A percentile compares a stretch with the other conserved stretches of the same genome.
Evolutionary conservation across 768 basidiomycete species (phyloP).

Genomic region (Wakefieldia striispora): DNA sequence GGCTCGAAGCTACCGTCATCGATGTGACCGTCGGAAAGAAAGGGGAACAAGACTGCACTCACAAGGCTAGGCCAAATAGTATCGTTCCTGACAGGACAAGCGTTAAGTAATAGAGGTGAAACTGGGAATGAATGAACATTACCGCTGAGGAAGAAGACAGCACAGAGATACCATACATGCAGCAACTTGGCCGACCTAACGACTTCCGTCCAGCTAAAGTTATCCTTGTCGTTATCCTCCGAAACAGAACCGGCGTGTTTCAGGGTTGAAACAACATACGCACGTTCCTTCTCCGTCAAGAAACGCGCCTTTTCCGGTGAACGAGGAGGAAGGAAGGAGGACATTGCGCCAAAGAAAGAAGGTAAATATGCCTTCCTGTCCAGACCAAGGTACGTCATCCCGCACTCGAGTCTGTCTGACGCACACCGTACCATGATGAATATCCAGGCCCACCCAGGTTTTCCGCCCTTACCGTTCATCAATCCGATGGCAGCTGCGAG

Average conservation of each 20-base stretch:
- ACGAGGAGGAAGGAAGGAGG: slow-evolving; percentile 49
- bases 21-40: slow-evolving; percentile 37
- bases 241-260: slow-evolving; percentile 32
- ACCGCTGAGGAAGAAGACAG: slow-evolving; percentile 55
- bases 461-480: slow-evolving; percentile 51
- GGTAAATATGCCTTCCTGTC: slow-evolving; percentile 61
- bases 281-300: slow-evolving; percentile 48
- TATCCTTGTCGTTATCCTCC: slow-evolving; percentile 41
- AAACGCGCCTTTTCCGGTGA: slow-evolving; percentile 47
- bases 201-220: slow-evolving; percentile 60
- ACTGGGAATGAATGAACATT: slow-evolving; percentile 15
- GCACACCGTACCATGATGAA: slow-evolving; percentile 43
- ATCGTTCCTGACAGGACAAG: slow-evolving; percentile 14
- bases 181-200: slow-evolving; percentile 45
- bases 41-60: slow-evolving; percentile 24
- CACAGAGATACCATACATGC: slow-evolving; percentile 51
- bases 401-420: background rate
- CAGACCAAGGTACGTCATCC: background rate
- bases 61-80: slow-evolving; percentile 23
- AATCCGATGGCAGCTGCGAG: slow-evolving; percentile 59
- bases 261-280: slow-evolving; percentile 37
- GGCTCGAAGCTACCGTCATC: slow-evolving; percentile 57
- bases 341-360: slow-evolving; percentile 50
- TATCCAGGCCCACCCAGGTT: slow-evolving; percentile 62
- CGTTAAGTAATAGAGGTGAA: slow-evolving; percentile 1